Percentiles rank a stretch among this genome's conserved stretches.
Evolutionary conservation across 768 basidiomycete genomes (phyloP).

Genomic region (Russula virescens): DNA sequence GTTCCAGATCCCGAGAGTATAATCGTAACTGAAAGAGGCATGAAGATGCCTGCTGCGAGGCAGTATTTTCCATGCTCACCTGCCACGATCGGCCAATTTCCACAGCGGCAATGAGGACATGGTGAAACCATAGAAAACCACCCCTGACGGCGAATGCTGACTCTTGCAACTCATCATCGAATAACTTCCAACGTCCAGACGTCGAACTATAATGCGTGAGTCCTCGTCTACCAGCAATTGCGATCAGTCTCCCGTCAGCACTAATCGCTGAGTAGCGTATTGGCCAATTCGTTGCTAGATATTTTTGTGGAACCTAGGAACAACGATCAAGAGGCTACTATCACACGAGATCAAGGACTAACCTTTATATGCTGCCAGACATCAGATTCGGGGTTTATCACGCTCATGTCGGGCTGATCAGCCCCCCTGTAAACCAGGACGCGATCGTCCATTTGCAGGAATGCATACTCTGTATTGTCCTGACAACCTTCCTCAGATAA

Average conservation of each 20-base stretch:
- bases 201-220: constrained; percentile 90
- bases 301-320: constrained; percentile 76
- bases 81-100: constrained; percentile 77
- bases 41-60: constrained; percentile 10
- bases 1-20: constrained; percentile 88
- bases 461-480: constrained; percentile 96
- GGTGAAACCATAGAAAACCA: constrained; percentile 94
- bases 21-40: constrained; percentile 66
- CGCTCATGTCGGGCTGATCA: constrained; percentile 96
- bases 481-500: constrained; percentile 30
- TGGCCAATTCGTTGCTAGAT: constrained; percentile 89
- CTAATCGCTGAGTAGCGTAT: constrained; percentile 89
- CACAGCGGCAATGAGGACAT: constrained; percentile 86
- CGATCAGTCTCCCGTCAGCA: constrained; percentile 84
- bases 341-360: not conserved
- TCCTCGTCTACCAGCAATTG: constrained; percentile 86
- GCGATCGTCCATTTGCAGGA: constrained; percentile 92
- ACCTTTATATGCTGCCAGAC: constrained; percentile 97
- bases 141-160: constrained; percentile 83
- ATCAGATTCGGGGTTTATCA: constrained; percentile 96
- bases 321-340: constrained; percentile 3
- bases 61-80: constrained; percentile 36
- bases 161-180: constrained; percentile 76
- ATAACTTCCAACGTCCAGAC: constrained; percentile 93
- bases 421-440: constrained; percentile 91